These are phyloP conservation scores for Gossypium aridum DNA, from an alignment of 441 rosid species.

Conservation along the genomic window DNA sequence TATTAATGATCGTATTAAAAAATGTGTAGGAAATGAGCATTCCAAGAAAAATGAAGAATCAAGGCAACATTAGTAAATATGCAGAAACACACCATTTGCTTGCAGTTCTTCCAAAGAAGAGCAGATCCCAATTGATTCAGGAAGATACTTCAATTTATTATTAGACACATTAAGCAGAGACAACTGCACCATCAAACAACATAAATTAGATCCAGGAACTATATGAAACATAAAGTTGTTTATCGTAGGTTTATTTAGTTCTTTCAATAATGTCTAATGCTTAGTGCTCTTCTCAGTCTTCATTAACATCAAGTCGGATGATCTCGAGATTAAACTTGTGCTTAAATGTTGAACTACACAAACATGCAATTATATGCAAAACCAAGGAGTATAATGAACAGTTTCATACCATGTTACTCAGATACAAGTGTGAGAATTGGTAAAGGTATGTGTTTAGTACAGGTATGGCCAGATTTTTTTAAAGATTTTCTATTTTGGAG, in stretches of 20 bases:
- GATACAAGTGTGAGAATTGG: background rate
- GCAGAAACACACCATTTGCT: conserved; percentile 60
- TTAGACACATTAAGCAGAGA: conserved; percentile 76
- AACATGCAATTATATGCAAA: background rate
- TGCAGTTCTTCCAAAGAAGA: conserved; percentile 86
- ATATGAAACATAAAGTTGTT: background rate
- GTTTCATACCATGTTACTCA: background rate
- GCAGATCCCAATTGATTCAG: conserved; percentile 94
- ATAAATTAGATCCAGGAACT: conserved; percentile 12
- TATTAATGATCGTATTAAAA: background rate
- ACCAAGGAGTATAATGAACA: background rate
- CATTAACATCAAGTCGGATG: background rate
- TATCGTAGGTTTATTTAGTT: background rate
- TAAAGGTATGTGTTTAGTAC: background rate
- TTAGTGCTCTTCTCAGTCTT: background rate
- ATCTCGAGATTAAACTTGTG: background rate
- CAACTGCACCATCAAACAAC: conserved; percentile 50
- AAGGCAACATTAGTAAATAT: background rate
- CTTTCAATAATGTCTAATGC: background rate
- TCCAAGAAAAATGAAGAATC: background rate
- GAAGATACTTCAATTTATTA: conserved; percentile 79
- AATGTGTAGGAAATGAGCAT: background rate
- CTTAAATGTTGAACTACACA: background rate
- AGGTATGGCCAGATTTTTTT: background rate
- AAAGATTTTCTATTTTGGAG: background rate